Base-by-base conservation (phyloP, 2,329 filamentous ascomycete species). In the Metarhizium robertsii region DNA sequence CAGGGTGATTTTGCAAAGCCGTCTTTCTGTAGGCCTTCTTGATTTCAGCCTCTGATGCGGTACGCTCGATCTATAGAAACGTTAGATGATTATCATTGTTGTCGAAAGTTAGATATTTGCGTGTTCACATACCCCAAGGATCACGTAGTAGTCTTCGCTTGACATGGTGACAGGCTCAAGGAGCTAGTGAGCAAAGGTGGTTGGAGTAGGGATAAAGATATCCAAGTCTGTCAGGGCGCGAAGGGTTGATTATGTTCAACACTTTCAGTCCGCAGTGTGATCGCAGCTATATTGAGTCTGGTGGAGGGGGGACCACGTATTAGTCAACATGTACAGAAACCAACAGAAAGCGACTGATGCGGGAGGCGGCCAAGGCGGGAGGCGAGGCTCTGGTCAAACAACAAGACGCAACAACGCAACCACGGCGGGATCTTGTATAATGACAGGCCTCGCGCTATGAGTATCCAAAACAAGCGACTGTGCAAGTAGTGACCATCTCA, bases 21-120 rank as follows among this genome's bases (percentile, higher is more conserved):
- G 85, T 84, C 62, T 86, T 84, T 73, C 90, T 91, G 81, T 94
- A 95, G 64, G 86, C 91, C 67, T 92, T 91, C 79, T 94, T 96
- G 62, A 99, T 77, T 74, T 96, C 88, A 63, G 86, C 78, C 66
- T 97, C 92, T 57, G 87, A 87, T 62, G 88, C 89, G 66, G 81
- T 85, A 61, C 90, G 86, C 65, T 87, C 61, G 63, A 95, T 88
- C 90, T 95, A 46, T 43, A 52, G 40, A 32, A 55, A 29, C 30
- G 56, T 68, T 60, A 68, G 62, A 43, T 38, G 51, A 51, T 29
- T 53, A 40, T n/a, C 25, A 25, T 38, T 30, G 30, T 18, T 36
- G 46, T 47, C 40, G 18, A 47, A 30, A 13, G 6, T 34, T 2
- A 25, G n/a, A 3, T 25, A 20, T 13, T 25, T 51, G 45, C 13